A percentile compares a stretch with the other conserved stretches of the same genome.
These are phyloP conservation scores for Camellia lanceoleosa DNA, from an alignment of 148 eudicot genomes.

Conservation along the genomic window DNA sequence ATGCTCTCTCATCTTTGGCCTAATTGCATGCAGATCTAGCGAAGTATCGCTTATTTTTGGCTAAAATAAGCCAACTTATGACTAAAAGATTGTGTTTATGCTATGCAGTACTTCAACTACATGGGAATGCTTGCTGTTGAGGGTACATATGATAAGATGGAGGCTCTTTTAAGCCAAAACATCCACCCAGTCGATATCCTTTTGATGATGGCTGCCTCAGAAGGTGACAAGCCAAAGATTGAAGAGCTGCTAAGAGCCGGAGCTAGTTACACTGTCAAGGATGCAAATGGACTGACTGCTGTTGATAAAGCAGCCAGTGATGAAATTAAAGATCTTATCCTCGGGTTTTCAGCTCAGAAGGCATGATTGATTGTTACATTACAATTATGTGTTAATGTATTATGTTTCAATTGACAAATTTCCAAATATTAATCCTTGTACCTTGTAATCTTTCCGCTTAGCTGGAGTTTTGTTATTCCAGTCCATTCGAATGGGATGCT, in stretches of 20 bases:
- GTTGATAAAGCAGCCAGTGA: conserved; percentile 62
- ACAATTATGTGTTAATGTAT: not conserved
- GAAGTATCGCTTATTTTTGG: no score
- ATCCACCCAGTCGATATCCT: conserved; percentile 93
- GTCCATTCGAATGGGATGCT: not conserved
- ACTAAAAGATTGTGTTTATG: not conserved
- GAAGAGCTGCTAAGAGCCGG: conserved; percentile 90
- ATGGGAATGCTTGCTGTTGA: conserved; percentile 99
- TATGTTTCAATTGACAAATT: not conserved
- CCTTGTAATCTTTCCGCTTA: not conserved
- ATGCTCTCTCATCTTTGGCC: not conserved
- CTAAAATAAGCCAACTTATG: no score
- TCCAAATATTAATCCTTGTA: not conserved
- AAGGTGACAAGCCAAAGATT: conserved; percentile 81
- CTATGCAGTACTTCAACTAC: conserved; percentile 85
- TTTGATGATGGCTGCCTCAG: conserved; percentile 82
- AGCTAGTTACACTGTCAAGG: conserved; percentile 69
- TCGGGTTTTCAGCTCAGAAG: conserved; percentile 52
- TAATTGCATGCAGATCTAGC: not conserved
- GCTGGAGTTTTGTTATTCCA: not conserved
- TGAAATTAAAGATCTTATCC: conserved; percentile 74
- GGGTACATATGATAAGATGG: conserved; percentile 91
- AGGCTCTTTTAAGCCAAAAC: conserved; percentile 69
- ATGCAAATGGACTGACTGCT: conserved; percentile 78
- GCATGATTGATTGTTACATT: conserved; percentile 33